phyloP scores from a whole-genome alignment of 257 asterid genomes.

The Primulina eburnea region DNA sequence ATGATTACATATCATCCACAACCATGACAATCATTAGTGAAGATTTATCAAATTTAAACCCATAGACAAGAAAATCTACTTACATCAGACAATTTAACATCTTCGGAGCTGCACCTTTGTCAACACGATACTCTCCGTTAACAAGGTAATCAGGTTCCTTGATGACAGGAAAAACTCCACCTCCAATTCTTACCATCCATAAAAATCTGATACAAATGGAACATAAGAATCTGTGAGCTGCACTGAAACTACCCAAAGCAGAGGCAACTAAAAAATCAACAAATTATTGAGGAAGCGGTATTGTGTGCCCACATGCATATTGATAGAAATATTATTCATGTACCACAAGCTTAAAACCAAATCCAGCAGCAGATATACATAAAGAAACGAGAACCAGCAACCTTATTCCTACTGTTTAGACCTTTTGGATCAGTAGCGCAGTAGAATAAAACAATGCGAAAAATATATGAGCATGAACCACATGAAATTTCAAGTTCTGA shows the following conservation, averaged over 20 bases:
- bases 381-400: slow-evolving; percentile 3
- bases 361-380: neutral
- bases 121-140: slow-evolving; percentile 98
- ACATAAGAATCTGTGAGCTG: slow-evolving; percentile 25
- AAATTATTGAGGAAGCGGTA: neutral
- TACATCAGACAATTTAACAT: slow-evolving; percentile 97
- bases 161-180: slow-evolving; percentile 93
- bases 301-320: slow-evolving; percentile 12
- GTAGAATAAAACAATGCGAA: neutral
- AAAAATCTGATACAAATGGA: slow-evolving; percentile 57
- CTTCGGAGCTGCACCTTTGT: slow-evolving; percentile 97
- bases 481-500: neutral
- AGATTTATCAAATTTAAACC: slow-evolving; percentile 13
- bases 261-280: neutral
- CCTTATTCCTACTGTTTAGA: neutral
- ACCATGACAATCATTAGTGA: neutral
- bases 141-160: slow-evolving; percentile 99
- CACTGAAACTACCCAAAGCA: slow-evolving; percentile 15
- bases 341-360: slow-evolving; percentile 1
- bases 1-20: neutral
- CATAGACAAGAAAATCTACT: slow-evolving; percentile 34
- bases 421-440: neutral
- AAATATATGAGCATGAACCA: neutral
- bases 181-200: slow-evolving; percentile 99
- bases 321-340: slow-evolving; percentile 1